Evolutionary conservation across 75 land plant species (phyloP).

Genomic region (Cupressus sempervirens): DNA sequence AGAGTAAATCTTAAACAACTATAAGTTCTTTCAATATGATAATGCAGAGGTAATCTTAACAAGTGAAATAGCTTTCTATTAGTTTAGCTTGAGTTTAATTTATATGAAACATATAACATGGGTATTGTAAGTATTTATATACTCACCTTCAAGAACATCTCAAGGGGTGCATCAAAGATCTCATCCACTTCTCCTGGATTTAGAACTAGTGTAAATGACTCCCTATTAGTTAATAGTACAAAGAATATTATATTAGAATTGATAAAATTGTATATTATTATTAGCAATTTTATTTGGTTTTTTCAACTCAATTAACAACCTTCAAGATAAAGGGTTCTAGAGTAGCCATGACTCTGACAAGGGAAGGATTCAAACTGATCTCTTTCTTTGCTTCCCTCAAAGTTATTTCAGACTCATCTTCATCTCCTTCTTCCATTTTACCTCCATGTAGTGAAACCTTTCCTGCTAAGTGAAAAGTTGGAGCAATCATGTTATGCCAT

Average conservation of each 20-base stretch:
- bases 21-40: neutral
- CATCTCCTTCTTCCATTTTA: conserved; percentile 80
- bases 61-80: neutral
- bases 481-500: neutral
- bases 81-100: conserved; percentile 6
- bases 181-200: conserved; percentile 84
- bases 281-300: neutral
- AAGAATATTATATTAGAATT: neutral
- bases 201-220: conserved; percentile 46
- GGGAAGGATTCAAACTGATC: conserved; percentile 85
- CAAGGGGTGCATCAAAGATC: conserved; percentile 90
- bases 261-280: neutral
- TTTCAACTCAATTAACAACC: conserved; percentile 26
- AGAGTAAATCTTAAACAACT: too few species aligned
- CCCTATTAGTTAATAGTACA: conserved; percentile 51
- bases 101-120: neutral
- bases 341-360: conserved; percentile 62
- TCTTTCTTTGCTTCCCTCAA: conserved; percentile 90
- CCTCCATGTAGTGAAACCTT: conserved; percentile 97
- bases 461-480: conserved; percentile 38
- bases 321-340: conserved; percentile 88
- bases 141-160: conserved; percentile 89
- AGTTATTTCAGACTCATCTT: conserved; percentile 74
- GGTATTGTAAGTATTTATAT: neutral
- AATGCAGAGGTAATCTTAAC: neutral